Conservation (phyloP, 352 stramenopile species). For the Phytophthora boehmeriae region DNA sequence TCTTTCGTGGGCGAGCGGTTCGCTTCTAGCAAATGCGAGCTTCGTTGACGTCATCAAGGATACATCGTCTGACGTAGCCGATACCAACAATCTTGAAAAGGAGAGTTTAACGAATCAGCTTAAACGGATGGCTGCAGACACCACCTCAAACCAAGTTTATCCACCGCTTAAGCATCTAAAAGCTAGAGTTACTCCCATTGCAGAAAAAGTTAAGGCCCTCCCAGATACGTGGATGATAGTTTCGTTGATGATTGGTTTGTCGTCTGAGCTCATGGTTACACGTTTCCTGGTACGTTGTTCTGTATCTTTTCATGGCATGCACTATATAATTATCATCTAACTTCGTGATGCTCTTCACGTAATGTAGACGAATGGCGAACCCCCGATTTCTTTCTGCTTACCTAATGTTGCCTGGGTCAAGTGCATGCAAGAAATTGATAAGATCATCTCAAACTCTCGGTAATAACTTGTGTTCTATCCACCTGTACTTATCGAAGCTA, state of each 20-base stretch:
- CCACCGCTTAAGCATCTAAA: constrained; percentile 12
- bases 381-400: constrained; percentile 61
- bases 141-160: constrained; percentile 6
- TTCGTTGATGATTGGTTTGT: constrained; percentile 44
- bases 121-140: constrained; percentile 13
- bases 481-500: not conserved
- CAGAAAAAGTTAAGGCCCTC: constrained; percentile 34
- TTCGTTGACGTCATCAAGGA: constrained; percentile 19
- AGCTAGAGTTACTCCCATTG: constrained; percentile 20
- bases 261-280: constrained; percentile 55
- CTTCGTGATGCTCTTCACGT: not conserved
- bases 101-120: constrained; percentile 31
- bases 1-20: constrained; percentile 45
- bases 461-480: not conserved
- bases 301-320: not conserved
- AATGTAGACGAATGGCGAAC: constrained; percentile 44
- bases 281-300: constrained; percentile 41
- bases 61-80: not conserved
- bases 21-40: constrained; percentile 44
- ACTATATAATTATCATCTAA: constrained; percentile 12
- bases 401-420: constrained; percentile 45
- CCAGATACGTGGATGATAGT: constrained; percentile 49
- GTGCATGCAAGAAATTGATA: constrained; percentile 44
- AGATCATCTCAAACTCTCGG: constrained; percentile 68
- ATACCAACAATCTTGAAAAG: constrained; percentile 11